Base-by-base conservation (phyloP, 2,329 filamentous ascomycete species). In the Aureobasidium uvarum region DNA sequence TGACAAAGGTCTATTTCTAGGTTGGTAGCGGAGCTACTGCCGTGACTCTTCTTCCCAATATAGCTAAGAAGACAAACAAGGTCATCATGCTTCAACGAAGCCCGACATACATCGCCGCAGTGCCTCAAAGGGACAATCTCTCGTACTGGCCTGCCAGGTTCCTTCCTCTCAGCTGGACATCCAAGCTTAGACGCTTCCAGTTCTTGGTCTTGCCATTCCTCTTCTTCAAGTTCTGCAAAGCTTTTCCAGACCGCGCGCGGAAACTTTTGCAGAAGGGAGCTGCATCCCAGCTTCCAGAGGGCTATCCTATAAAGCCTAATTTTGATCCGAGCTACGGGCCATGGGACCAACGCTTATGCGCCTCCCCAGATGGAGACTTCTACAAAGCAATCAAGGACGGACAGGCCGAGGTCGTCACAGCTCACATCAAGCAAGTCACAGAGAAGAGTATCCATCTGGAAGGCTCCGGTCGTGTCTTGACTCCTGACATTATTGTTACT, bases 61-160 rank as follows among this genome's bases (percentile, higher is more conserved):
- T 96, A 52, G 85, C 86, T 0, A 78, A 89, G 50, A 50, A 56
- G 36, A 90, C 89, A 5, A 77, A 77, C 5, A 83, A 84, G 16
- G 86, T 92, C 33, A 94, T 90, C 1, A 91, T 94, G 85, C 82
- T 96, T 2, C 91, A 96, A 77, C 86, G 92, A 65, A 91, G 87
- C 52, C 92, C 92, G 0, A 84, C 83, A 0, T 93, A 91, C 71
- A 82, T 93, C 64, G 70, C 89, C 51, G 78, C 83, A n/a, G 70
- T 86, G 1, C 77, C 82, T 0, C 79, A 81, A 28, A 72, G 72
- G 8, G 79, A 79, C 50, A 65, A 67, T 1, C 54, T 79, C 20
- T 58, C 56, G 14, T 62, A 67, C 18, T 67, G 50, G 52, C 48
- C 85, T 13, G 79, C 81, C 23, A 75, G 72, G 39, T 43, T 84